Conservation (phyloP, 371 early-diverging fungal species). For the Mucor circinelloides region DNA sequence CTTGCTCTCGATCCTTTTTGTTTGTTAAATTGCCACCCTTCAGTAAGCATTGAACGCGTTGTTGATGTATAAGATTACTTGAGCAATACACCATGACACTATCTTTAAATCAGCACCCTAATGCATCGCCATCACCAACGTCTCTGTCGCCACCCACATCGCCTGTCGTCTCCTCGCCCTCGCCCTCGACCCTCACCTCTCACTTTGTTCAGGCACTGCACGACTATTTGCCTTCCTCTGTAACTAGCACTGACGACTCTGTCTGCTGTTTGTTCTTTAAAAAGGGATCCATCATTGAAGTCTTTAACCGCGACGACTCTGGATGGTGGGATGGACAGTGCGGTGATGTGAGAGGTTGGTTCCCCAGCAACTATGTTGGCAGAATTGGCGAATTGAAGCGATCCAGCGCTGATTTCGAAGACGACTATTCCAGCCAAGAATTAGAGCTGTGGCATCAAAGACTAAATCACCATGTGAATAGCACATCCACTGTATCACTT, state of each 20-base stretch:
- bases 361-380: constrained; percentile 55
- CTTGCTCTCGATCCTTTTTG: background rate
- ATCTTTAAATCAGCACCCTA: background rate
- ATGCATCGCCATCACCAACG: constrained; percentile 9
- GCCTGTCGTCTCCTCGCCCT: background rate
- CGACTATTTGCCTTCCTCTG: constrained; percentile 46
- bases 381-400: constrained; percentile 45
- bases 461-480: constrained; percentile 6
- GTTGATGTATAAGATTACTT: background rate
- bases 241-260: constrained; percentile 34
- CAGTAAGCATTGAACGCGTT: background rate
- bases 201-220: constrained; percentile 57
- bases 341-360: constrained; percentile 53
- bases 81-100: background rate
- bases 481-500: constrained; percentile 11
- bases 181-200: constrained; percentile 28
- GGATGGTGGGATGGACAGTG: constrained; percentile 62
- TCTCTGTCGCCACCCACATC: constrained; percentile 25
- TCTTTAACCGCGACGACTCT: constrained; percentile 48
- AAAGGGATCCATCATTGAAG: constrained; percentile 56
- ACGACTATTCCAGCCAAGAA: constrained; percentile 36
- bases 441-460: constrained; percentile 33
- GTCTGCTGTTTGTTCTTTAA: constrained; percentile 47
- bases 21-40: background rate
- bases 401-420: constrained; percentile 38